Percentiles rank a stretch among this genome's conserved stretches.
Evolutionary conservation across 257 asterid genomes (phyloP).

Genomic region (Penstemon newberryi): DNA sequence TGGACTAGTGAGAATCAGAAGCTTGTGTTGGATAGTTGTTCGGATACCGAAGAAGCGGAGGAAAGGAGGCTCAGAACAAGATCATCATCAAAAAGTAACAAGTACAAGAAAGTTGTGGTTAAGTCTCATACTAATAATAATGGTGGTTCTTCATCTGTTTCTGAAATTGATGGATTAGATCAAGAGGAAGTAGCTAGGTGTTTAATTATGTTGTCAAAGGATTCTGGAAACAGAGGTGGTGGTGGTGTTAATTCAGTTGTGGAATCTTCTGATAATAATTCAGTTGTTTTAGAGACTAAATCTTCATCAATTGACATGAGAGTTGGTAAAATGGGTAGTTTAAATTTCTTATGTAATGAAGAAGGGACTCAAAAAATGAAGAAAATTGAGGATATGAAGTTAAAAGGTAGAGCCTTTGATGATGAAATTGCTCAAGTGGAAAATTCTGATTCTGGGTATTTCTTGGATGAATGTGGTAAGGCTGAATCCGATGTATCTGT

Average conservation of each 20-base stretch:
- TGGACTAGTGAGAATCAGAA: conserved; percentile 34
- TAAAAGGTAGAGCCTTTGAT: conserved; percentile 35
- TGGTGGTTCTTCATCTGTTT: conserved; percentile 34
- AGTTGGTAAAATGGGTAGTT: conserved; percentile 30
- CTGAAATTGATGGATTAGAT: conserved; percentile 59
- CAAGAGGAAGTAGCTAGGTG: conserved; percentile 86
- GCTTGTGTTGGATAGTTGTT: conserved; percentile 44
- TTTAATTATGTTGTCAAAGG: conserved; percentile 74
- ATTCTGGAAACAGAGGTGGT: conserved; percentile 38
- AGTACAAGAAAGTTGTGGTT: too few relatives aligned
- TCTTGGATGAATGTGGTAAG: conserved; percentile 65
- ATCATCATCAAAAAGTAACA: conserved; percentile 33
- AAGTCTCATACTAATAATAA: conserved; percentile 17
- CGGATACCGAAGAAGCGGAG: conserved; percentile 48
- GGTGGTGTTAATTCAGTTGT: conserved; percentile 27
- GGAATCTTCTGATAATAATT: conserved; percentile 47
- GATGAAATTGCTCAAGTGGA: conserved; percentile 35
- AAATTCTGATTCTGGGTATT: conserved; percentile 89
- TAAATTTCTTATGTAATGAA: conserved; percentile 17
- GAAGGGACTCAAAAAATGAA: too few relatives aligned
- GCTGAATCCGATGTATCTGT: conserved; percentile 74
- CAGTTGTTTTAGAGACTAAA: conserved; percentile 69
- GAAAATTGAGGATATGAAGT: conserved; percentile 36
- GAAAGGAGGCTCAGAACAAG: conserved; percentile 62
- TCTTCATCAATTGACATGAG: conserved; percentile 69